Evolutionary conservation across 129 eudicot species (phyloP).

Genomic region (Apium graveolens): DNA sequence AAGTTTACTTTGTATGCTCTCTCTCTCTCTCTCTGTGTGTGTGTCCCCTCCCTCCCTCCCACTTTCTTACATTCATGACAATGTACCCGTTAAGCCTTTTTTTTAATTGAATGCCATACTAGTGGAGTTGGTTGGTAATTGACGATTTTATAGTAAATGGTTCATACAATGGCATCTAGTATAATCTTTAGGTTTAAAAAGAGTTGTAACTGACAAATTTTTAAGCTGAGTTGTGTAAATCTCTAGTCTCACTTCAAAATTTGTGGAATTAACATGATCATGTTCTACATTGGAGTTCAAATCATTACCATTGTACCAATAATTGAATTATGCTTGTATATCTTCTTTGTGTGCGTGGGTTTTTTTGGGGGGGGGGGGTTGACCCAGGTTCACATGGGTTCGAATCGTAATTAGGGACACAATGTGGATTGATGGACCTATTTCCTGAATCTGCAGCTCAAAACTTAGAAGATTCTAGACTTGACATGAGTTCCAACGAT

Average conservation of each 20-base stretch:
- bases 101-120: neutral
- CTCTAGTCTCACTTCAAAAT: no score
- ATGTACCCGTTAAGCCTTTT: neutral
- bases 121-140: neutral
- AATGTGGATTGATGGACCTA: neutral
- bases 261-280: no score
- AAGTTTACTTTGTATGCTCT: constrained; percentile 76
- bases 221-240: no score
- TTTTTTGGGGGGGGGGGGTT: neutral
- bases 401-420: neutral
- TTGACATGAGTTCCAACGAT: neutral
- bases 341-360: neutral
- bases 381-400: neutral
- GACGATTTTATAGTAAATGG: neutral
- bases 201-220: no score
- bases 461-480: neutral
- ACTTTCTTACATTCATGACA: neutral
- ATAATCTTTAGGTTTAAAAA: neutral
- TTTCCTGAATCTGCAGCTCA: neutral
- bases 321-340: neutral
- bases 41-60: neutral
- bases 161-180: neutral
- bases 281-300: neutral
- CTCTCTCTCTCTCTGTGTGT: neutral
- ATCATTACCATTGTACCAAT: neutral